phyloP scores from a whole-genome alignment of 768 basidiomycete species.

The Suillus luteus region DNA sequence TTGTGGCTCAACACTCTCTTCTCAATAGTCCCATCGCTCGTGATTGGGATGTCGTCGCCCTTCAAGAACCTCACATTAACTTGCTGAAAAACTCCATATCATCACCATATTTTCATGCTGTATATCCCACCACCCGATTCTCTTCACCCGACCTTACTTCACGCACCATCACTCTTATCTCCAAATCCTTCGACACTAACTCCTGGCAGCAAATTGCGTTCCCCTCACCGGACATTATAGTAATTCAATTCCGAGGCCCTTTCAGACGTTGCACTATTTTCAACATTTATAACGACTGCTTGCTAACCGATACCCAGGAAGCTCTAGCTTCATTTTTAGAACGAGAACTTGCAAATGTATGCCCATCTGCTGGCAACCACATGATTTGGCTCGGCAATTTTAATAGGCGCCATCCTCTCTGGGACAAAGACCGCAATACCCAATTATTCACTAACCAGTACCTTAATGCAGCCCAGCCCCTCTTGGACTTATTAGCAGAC shows the following conservation, averaged over 20 bases:
- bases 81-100: background rate
- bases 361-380: constrained; percentile 7
- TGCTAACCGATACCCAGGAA: background rate
- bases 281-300: background rate
- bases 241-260: background rate
- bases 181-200: background rate
- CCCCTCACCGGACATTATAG: background rate
- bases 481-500: too few species aligned
- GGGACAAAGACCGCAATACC: constrained; percentile 20
- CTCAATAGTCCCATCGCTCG: too few species aligned
- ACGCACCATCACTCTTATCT: accelerated
- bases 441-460: constrained; percentile 19
- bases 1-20: too few species aligned
- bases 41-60: too few species aligned
- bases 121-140: background rate
- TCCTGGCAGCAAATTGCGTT: background rate
- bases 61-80: background rate
- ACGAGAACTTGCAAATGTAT: accelerated
- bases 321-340: background rate
- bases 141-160: background rate
- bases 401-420: constrained; percentile 28
- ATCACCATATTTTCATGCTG: background rate
- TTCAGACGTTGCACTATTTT: background rate
- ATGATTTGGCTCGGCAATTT: constrained; percentile 29
- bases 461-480: background rate